Percentiles rank a stretch among this genome's conserved stretches.
phyloP scores from a whole-genome alignment of 1,284 basidiomycete species.

The Malassezia cuniculi region DNA sequence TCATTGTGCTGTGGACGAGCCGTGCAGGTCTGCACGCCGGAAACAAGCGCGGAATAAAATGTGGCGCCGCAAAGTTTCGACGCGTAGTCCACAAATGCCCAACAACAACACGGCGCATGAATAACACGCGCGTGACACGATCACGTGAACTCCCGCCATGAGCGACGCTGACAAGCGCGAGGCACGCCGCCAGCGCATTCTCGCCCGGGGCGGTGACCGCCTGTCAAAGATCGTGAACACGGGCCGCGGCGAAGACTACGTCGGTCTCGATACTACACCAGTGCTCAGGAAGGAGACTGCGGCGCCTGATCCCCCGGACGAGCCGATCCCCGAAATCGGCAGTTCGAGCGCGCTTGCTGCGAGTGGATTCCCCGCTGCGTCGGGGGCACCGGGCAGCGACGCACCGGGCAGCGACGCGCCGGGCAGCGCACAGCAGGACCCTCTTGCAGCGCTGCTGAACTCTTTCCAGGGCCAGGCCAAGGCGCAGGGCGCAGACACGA shows the following conservation, averaged over 20 bases:
- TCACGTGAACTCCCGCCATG: constrained; percentile 31
- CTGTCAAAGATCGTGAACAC: constrained; percentile 41
- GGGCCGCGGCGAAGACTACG: constrained; percentile 31
- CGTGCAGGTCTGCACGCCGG: too few relatives aligned
- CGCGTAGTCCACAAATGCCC: neutral
- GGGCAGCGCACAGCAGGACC: constrained; percentile 7
- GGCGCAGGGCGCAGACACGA: too few relatives aligned
- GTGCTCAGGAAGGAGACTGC: too few relatives aligned
- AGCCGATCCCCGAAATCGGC: too few relatives aligned
- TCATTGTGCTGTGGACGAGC: neutral
- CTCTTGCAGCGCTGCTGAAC: constrained; percentile 22
- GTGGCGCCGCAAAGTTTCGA: too few relatives aligned
- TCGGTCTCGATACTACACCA: constrained; percentile 1
- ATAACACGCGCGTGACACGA: neutral
- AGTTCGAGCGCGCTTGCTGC: neutral
- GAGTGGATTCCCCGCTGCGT: neutral
- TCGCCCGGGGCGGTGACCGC: constrained; percentile 36
- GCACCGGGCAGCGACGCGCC: neutral
- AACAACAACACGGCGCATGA: neutral
- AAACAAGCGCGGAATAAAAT: too few relatives aligned
- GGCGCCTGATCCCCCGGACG: too few relatives aligned
- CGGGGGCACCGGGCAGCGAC: neutral
- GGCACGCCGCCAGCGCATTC: constrained; percentile 39
- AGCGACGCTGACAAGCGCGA: constrained; percentile 32
- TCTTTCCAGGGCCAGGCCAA: constrained; percentile 29